Evolutionary conservation across 1,139 yeast genomes (phyloP).

Genomic region (Pneumocystis sp.): DNA sequence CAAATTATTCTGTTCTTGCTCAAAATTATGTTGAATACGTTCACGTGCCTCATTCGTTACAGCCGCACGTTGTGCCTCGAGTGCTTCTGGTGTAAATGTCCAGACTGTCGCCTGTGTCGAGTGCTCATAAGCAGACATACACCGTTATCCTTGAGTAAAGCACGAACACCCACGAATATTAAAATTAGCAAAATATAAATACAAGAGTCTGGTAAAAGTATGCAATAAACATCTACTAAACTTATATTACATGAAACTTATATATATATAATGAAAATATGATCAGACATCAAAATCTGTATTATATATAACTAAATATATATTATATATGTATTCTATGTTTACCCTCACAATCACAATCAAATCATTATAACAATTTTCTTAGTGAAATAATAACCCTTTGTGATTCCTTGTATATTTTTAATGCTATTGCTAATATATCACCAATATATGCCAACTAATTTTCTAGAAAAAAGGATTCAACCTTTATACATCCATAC

Average conservation of each 20-base stretch:
- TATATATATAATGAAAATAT: too few species aligned
- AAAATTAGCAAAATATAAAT: too few species aligned
- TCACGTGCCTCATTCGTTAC: not conserved
- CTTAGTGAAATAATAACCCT: too few species aligned
- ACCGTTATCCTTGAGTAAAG: not conserved
- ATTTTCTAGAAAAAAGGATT: slow-evolving; percentile 36
- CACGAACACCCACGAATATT: not conserved
- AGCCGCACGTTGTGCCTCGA: not conserved
- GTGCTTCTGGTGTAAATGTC: not conserved
- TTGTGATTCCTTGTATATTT: too few species aligned
- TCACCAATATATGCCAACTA: not conserved
- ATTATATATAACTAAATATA: too few species aligned
- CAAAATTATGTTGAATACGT: not conserved
- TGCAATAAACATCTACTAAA: not conserved
- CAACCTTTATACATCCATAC: slow-evolving; percentile 66
- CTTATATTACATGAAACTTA: too few species aligned
- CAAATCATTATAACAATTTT: too few species aligned
- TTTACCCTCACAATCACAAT: too few species aligned
- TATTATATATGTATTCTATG: too few species aligned
- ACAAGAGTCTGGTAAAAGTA: not conserved
- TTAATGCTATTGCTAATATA: not conserved
- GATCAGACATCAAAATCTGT: too few species aligned
- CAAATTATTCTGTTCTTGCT: not conserved
- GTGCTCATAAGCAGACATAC: not conserved
- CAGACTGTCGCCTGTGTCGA: not conserved